A percentile compares a stretch with the other conserved stretches of the same genome.
Conservation (phyloP, 169 alveolate species). For the Besnoitia besnoiti region DNA sequence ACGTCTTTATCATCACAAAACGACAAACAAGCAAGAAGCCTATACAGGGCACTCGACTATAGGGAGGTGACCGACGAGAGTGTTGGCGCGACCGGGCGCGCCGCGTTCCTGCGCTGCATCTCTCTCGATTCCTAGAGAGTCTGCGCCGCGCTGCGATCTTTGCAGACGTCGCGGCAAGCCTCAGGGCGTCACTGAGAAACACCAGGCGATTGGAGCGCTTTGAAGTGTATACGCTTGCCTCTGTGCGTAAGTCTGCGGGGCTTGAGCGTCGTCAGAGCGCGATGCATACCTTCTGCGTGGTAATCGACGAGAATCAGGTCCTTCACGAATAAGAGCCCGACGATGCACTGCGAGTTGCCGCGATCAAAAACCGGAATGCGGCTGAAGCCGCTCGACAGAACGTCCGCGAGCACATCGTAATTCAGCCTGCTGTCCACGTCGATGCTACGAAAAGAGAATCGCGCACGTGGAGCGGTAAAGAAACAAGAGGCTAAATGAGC, state of each 20-base stretch:
- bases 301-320: constrained; percentile 57
- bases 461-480: neutral
- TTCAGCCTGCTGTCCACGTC: constrained; percentile 52
- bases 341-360: constrained; percentile 54
- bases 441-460: neutral
- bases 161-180: too few species aligned
- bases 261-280: neutral
- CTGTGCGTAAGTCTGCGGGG: neutral
- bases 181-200: too few species aligned
- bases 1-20: neutral
- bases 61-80: too few species aligned
- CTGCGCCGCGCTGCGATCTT: too few species aligned
- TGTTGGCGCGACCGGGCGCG: too few species aligned
- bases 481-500: neutral
- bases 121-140: too few species aligned
- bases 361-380: constrained; percentile 66
- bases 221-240: neutral
- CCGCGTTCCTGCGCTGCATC: too few species aligned
- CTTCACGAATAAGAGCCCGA: constrained; percentile 59
- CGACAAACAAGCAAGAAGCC: too few species aligned
- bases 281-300: constrained; percentile 43
- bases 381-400: constrained; percentile 46
- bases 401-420: constrained; percentile 19
- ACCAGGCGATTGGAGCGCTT: too few species aligned
- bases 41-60: too few species aligned